These are phyloP conservation scores for Camellia granthamiana DNA, from an alignment of 148 eudicot genomes.

Conservation along the genomic window DNA sequence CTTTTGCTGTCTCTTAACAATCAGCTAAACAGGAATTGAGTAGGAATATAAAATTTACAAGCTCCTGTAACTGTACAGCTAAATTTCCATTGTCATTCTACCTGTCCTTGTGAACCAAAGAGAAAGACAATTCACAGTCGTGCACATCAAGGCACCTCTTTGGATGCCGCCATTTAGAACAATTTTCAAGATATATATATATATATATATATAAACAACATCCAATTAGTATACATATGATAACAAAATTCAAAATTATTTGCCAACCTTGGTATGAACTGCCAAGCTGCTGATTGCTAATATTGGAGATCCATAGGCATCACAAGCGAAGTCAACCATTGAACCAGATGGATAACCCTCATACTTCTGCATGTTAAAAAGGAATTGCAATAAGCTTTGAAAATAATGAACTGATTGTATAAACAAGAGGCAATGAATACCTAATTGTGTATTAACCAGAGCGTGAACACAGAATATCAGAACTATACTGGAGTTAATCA, in stretches of 20 bases:
- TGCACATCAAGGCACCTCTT: neutral
- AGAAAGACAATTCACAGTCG: neutral
- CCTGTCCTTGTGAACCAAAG: neutral
- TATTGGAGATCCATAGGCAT: constrained; percentile 81
- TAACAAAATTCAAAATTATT: neutral
- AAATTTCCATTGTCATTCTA: no score
- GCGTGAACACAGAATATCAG: neutral
- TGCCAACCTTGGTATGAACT: constrained; percentile 78
- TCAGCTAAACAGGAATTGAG: constrained; percentile 5
- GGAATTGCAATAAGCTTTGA: neutral
- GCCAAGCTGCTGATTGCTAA: constrained; percentile 94
- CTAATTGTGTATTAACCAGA: neutral
- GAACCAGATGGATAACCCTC: constrained; percentile 94
- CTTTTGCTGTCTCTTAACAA: neutral
- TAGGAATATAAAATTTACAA: neutral
- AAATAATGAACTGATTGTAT: neutral
- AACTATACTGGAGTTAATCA: neutral
- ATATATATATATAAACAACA: no score
- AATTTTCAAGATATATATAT: neutral
- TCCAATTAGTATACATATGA: neutral
- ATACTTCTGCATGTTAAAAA: constrained; percentile 51
- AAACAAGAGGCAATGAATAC: neutral
- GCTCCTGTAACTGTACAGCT: neutral
- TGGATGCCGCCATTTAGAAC: neutral
- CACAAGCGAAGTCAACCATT: constrained; percentile 94